Evolutionary conservation across 768 basidiomycete genomes (phyloP), one percentile per base, ranked within the genome.

Genomic region (Lactifluus hygrophoroides): DNA sequence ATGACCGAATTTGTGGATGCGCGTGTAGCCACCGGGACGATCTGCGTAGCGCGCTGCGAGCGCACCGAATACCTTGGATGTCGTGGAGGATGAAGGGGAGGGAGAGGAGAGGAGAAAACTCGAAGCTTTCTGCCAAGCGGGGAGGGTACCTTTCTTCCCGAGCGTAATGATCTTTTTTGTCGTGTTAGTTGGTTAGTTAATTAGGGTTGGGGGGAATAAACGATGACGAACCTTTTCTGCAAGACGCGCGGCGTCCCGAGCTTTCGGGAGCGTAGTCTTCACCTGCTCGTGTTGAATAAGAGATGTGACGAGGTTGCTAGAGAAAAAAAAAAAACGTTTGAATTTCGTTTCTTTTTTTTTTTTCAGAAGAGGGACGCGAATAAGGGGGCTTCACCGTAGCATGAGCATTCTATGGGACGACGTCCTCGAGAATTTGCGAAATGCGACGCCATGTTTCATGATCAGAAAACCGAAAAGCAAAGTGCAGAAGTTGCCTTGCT

Each of bases 371-470:
- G n/a, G n/a, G n/a, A n/a, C n/a, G n/a, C n/a, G n/a, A n/a, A n/a
- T n/a, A n/a, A n/a, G n/a, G 14, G 11, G 19, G 25, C 55, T 79
- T 58, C 66, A 94, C 93, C 95, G 80, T 54, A 98, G 77, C 87
- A 98, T 92, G 55, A 96, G 79, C 77, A 87, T 88, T 66, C 95
- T 79, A 69, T 98, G 95, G 11, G 93, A 89, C 54, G 91, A 86
- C 19, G 90, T 88, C 73, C 94, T 82, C 68, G 89, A 90, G 69
- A 96, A 84, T 69, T 94, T 95, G 69, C 93, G 83, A 72, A 93
- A 90, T 19, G 90, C 90, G 55, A 91, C 78, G 40, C 93, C 91
- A 83, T 97, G 94, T 77, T 95, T 93, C 93, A 95, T 94, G 64
- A n/a, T n/a, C n/a, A n/a, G n/a, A n/a, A n/a, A n/a, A n/a, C n/a